phyloP scores from a whole-genome alignment of 1,284 basidiomycete genomes.

The Ceratobasidium papillatum region DNA sequence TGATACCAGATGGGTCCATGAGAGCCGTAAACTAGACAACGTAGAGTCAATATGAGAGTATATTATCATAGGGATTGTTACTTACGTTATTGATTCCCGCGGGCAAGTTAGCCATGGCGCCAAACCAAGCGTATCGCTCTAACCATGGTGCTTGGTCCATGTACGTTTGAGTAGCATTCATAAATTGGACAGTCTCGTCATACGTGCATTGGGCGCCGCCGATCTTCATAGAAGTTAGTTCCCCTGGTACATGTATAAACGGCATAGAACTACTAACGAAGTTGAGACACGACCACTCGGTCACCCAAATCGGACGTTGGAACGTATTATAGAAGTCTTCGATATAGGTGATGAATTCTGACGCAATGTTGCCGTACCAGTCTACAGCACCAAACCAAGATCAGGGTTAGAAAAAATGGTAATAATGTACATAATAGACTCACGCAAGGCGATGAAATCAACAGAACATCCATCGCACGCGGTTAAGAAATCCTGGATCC shows the following conservation, averaged over 20 bases:
- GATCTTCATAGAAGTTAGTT: neutral
- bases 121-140: conserved; percentile 61
- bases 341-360: conserved; percentile 63
- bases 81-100: conserved; percentile 35
- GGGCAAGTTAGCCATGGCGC: conserved; percentile 51
- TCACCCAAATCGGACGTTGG: conserved; percentile 64
- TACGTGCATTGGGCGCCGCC: conserved; percentile 51
- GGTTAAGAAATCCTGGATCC: conserved; percentile 56
- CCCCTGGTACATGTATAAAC: neutral
- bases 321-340: conserved; percentile 63
- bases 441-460: conserved; percentile 58
- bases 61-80: neutral
- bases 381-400: conserved; percentile 49
- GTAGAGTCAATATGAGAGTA: conserved; percentile 6
- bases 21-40: conserved; percentile 50
- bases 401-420: neutral
- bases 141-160: conserved; percentile 57
- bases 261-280: conserved; percentile 46
- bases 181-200: conserved; percentile 54
- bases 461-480: conserved; percentile 56
- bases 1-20: conserved; percentile 50
- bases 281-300: conserved; percentile 72
- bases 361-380: conserved; percentile 65
- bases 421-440: conserved; percentile 43
- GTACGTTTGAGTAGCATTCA: conserved; percentile 56